phyloP scores from a whole-genome alignment of 345 rosid species.

The Salix suchowensis region DNA sequence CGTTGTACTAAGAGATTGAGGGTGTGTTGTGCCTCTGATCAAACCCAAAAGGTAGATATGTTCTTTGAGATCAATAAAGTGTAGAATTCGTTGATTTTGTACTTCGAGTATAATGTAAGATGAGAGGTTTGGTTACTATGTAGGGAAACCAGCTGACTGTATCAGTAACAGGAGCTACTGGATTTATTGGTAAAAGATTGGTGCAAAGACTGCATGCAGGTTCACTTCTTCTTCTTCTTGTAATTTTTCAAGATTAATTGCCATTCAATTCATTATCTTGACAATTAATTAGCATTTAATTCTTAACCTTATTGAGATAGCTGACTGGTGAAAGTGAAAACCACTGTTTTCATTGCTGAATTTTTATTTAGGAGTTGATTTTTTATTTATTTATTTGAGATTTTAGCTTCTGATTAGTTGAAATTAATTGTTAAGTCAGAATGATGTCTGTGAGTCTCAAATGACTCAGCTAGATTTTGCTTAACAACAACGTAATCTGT shows the following conservation, averaged over 20 bases:
- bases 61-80: neutral
- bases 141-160: conserved; percentile 68
- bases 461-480: conserved; percentile 6
- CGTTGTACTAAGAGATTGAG: conserved; percentile 32
- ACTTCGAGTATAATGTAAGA: neutral
- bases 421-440: neutral
- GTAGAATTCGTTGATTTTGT: neutral
- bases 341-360: neutral
- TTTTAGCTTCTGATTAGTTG: neutral
- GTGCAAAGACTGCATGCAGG: conserved; percentile 82
- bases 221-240: conserved; percentile 30
- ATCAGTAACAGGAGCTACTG: conserved; percentile 89
- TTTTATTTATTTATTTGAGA: neutral
- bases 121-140: neutral
- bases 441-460: neutral
- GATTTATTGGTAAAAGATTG: conserved; percentile 79
- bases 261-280: no score
- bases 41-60: conserved; percentile 43
- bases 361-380: neutral
- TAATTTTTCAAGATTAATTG: neutral
- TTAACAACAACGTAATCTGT: neutral
- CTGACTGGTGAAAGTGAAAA: no score
- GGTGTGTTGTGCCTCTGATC: conserved; percentile 43
- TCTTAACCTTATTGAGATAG: neutral
- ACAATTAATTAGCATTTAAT: neutral